A percentile compares a stretch with the other conserved stretches of the same genome.
Conservation (phyloP, 176 grass and related monocot genomes). For the Aegilops speltoides region DNA sequence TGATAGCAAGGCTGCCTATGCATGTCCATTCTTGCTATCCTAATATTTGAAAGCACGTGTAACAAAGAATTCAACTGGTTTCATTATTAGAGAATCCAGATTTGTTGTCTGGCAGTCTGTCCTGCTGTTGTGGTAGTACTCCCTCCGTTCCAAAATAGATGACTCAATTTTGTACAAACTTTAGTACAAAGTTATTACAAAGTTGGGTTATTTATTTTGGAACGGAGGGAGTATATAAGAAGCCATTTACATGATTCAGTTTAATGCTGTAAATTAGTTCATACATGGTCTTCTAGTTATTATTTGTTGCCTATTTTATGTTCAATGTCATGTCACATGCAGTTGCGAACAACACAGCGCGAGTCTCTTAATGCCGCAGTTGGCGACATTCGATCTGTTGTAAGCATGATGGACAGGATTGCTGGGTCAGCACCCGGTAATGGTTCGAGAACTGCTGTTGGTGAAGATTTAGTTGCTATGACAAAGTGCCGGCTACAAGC, state of each 20-base stretch:
- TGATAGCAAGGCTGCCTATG: neutral
- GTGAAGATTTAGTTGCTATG: constrained; percentile 98
- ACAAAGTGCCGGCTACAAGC: constrained; percentile 98
- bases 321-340: constrained; percentile 32
- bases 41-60: neutral
- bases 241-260: neutral
- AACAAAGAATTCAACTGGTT: neutral
- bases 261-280: neutral
- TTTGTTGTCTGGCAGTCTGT: neutral
- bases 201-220: too few relatives aligned
- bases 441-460: constrained; percentile 89
- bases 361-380: constrained; percentile 57
- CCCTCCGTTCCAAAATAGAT: too few relatives aligned
- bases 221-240: neutral
- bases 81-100: neutral
- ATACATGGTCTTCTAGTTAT: neutral
- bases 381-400: constrained; percentile 77
- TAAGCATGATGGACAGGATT: constrained; percentile 92
- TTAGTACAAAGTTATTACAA: too few relatives aligned
- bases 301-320: constrained; percentile 10
- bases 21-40: neutral
- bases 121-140: neutral
- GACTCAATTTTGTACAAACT: too few relatives aligned
- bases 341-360: constrained; percentile 53
- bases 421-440: constrained; percentile 96